Evolutionary conservation across 2,329 filamentous ascomycete species (phyloP).

Genomic region (Colletotrichum acutatum): DNA sequence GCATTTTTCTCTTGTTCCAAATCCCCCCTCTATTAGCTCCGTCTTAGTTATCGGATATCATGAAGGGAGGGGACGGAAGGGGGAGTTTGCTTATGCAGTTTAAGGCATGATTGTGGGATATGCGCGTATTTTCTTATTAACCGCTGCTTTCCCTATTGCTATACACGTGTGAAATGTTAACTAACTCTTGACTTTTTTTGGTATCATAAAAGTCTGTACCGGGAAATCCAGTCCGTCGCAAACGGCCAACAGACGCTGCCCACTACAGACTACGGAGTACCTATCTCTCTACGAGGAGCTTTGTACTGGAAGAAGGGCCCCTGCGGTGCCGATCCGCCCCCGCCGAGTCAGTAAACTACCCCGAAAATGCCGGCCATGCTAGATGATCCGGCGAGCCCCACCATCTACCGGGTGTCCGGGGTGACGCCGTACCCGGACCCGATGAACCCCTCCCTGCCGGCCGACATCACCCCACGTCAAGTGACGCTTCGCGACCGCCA

Average conservation of each 20-base stretch:
- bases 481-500: constrained; percentile 87
- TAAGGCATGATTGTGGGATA: background rate
- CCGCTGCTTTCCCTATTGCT: constrained; percentile 9
- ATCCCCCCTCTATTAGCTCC: background rate
- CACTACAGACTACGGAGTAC: too few relatives aligned
- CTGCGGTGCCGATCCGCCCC: constrained; percentile 3
- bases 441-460: constrained; percentile 71
- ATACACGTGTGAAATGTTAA: constrained; percentile 29
- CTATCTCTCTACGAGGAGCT: background rate
- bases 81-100: background rate
- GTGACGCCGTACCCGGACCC: constrained; percentile 72
- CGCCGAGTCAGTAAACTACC: constrained; percentile 2
- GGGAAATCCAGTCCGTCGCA: background rate
- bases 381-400: constrained; percentile 78
- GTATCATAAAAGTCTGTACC: constrained; percentile 6
- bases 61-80: background rate
- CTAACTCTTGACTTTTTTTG: constrained; percentile 21
- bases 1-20: background rate
- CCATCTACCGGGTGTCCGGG: constrained; percentile 77
- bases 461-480: constrained; percentile 76
- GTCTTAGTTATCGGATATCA: background rate
- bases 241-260: background rate
- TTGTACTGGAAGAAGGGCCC: constrained; percentile 5
- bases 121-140: background rate
- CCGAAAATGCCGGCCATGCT: constrained; percentile 79